Evolutionary conservation across 192 early-diverging fungal genomes (phyloP), one percentile per base, ranked within the genome.

Genomic region (Diversispora eburnea): DNA sequence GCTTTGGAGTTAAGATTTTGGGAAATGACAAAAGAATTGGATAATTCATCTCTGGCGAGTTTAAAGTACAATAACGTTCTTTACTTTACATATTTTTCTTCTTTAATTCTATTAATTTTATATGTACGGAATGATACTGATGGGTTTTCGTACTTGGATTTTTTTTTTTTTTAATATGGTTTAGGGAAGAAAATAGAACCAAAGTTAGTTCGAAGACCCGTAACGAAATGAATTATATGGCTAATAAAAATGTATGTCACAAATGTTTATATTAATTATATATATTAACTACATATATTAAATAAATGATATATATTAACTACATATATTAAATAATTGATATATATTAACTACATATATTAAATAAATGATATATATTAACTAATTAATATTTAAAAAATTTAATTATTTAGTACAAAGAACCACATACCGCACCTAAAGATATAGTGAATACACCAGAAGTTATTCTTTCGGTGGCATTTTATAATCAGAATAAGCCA

Each of bases 401-500:
- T 62, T 9, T 19, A 62, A 17, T 19, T 42, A 10, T 71, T 17
- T 12, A 25, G 17, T 10, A 19, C 19, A 17, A 62, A 48, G 22
- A 22, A 62, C 10, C 25, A 33, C 42, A 55, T 42, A 58, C 19
- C 59, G 52, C 0, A 4, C 13, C 1, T 20, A 5, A 42, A 9
- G 39, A 13, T 15, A 0, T 17, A 41, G 13, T 7, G 51, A 52
- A 10, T 47, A 62, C 6, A 12, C 73, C 51, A 42, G 87, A 86
- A 56, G 74, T 88, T 10, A 73, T 92, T 1, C 79, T 90, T 13
- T 84, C 84, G 25, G 86, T 89, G 13, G 84, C 85, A 61, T 80
- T 92, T n/a, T 90, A 86, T 79, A 85, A 86, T 77, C 80, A 86
- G 4, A 76, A 83, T 8, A 81, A 77, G 22, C 83, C 87, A 0